Percentiles rank a stretch among this genome's conserved stretches.
Evolutionary conservation across 257 asterid species (phyloP).

Genomic region (Solanum appendiculatum): DNA sequence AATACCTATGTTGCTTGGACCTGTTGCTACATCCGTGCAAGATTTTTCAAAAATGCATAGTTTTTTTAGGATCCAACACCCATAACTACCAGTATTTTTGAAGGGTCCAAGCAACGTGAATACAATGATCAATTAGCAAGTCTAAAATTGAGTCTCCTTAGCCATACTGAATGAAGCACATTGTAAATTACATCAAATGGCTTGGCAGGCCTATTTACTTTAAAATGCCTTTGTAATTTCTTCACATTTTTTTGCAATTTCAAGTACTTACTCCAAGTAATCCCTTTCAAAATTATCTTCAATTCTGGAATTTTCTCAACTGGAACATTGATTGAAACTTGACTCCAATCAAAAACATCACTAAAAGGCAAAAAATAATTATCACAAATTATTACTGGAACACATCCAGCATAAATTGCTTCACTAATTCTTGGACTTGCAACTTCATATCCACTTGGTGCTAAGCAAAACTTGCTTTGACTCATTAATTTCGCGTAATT

Average conservation of each 20-base stretch:
- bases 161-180: background rate
- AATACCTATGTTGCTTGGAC: no score
- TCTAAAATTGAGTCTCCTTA: background rate
- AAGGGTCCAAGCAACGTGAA: background rate
- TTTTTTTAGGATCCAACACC: background rate
- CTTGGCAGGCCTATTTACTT: background rate
- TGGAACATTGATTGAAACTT: background rate
- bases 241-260: background rate
- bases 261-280: background rate
- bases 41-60: rapidly evolving
- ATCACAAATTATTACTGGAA: slow-evolving; percentile 71
- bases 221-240: background rate
- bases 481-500: slow-evolving; percentile 19
- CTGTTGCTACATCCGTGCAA: no score
- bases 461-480: slow-evolving; percentile 55
- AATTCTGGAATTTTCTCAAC: background rate
- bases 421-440: slow-evolving; percentile 85
- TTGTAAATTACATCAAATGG: background rate
- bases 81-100: background rate
- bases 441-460: slow-evolving; percentile 91
- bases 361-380: slow-evolving; percentile 73
- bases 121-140: background rate
- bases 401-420: slow-evolving; percentile 75
- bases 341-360: slow-evolving; percentile 64
- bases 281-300: background rate